phyloP scores from a whole-genome alignment of 257 asterid species.

The Ophiorrhiza pumila region DNA sequence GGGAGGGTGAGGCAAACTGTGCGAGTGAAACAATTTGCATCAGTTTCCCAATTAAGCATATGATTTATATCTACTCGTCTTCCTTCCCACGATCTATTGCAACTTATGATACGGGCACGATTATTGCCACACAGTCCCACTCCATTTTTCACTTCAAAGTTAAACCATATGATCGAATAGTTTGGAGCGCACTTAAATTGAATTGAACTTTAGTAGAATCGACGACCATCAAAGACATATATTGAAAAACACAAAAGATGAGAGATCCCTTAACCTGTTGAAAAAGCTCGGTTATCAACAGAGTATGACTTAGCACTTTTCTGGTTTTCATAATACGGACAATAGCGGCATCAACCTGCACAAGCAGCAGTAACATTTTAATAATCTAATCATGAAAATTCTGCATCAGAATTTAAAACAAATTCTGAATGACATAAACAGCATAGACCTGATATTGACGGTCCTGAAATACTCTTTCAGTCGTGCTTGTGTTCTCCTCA shows the following conservation, averaged over 20 bases:
- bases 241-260: background rate
- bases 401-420: background rate
- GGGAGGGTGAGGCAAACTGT: no score
- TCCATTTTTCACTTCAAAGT: background rate
- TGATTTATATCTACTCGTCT: background rate
- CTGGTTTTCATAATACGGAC: constrained; percentile 98
- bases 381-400: background rate
- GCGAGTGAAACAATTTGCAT: background rate
- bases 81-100: background rate
- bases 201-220: background rate
- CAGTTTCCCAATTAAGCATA: background rate
- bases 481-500: constrained; percentile 92
- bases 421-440: background rate
- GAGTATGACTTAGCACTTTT: constrained; percentile 88
- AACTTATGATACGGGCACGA: background rate
- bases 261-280: constrained; percentile 65
- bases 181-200: background rate
- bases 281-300: constrained; percentile 91
- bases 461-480: constrained; percentile 93
- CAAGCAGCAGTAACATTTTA: constrained; percentile 6
- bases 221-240: background rate
- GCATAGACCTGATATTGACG: constrained; percentile 84
- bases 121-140: background rate
- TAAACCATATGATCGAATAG: no score
- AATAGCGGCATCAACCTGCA: constrained; percentile 96